Evolutionary conservation across 306 rosid species (phyloP), one percentile per base, ranked within the genome.

Genomic region (Acacia confusa): DNA sequence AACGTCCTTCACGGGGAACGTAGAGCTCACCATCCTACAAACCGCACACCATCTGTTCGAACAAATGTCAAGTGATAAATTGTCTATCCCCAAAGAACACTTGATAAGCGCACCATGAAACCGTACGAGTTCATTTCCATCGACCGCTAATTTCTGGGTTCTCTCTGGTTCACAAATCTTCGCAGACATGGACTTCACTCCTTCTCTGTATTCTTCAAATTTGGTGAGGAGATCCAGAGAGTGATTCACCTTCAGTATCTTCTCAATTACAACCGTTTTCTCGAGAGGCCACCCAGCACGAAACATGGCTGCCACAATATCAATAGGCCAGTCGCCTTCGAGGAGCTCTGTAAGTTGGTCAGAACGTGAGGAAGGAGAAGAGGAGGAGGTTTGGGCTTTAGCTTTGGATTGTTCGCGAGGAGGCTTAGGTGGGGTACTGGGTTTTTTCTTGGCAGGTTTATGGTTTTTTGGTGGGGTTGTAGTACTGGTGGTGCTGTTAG

Each of bases 21-120:
- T 52, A 13, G 30, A 79, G 36, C 44, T 47, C 45, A 79, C 74
- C 40, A 79, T 41, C 27, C 86, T 75, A 27, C 88, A 86, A 14
- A 82, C 73, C 14, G 68, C 79, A 44, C 88, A 82, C 38, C 22
- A 2, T 19, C 17, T 22, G 75, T 72, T 72, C 16, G 34, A 50
- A 55, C 76, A 72, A 16, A 47, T 15, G 53, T 50, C 36, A 3
- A 32, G 52, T 9, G 40, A 25, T 9, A 2, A 15, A 3, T 24
- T n/a, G 11, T 16, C 47, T 27, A 9, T 45, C 25, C 75, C 76
- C 25, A 72, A 17, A 47, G 76, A 27, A 47, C 76, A 72, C 0
- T 7, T 22, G 0, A 44, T 44, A 11, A 47, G 58, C 25, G 25
- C 61, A 17, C 41, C 41, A 9, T 72, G 60, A 72, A 72, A 72